Conservation (phyloP, 129 eudicot genomes). For the Kitagawia praeruptora region DNA sequence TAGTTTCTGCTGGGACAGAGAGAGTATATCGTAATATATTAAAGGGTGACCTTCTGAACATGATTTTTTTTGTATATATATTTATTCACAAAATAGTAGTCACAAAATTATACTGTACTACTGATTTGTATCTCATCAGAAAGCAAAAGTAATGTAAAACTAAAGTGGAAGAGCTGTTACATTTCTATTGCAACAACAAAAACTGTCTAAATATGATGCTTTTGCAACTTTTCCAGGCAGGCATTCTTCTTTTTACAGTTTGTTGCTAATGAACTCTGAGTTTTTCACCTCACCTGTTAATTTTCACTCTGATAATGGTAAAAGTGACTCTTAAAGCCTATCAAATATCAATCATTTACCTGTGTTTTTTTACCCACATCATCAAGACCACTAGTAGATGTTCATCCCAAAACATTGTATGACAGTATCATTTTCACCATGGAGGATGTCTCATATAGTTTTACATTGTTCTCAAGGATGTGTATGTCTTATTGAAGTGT, state of each 20-base stretch:
- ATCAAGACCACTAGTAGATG: not conserved
- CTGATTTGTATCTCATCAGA: slow-evolving; percentile 4
- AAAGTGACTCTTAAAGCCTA: not conserved
- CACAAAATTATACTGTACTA: not conserved
- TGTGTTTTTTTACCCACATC: not conserved
- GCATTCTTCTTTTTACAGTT: not conserved
- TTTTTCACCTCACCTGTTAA: not conserved
- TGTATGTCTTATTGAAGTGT: no score
- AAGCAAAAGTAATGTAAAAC: not conserved
- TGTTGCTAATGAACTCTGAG: not conserved
- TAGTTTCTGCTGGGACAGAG: no score
- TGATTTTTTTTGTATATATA: not conserved
- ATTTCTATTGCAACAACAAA: not conserved
- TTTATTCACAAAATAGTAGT: not conserved
- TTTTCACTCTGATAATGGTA: not conserved
- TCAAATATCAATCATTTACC: not conserved
- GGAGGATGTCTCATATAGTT: not conserved
- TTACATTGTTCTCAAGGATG: no score
- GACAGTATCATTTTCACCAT: not conserved
- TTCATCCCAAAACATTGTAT: not conserved
- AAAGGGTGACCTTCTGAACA: no score
- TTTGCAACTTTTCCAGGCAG: slow-evolving; percentile 2
- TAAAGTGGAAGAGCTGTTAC: not conserved
- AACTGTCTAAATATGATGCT: slow-evolving; percentile 6
- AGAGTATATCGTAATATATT: no score